Evolutionary conservation across 2,329 filamentous ascomycete species (phyloP).

Genomic region (Cercospora berteroae): DNA sequence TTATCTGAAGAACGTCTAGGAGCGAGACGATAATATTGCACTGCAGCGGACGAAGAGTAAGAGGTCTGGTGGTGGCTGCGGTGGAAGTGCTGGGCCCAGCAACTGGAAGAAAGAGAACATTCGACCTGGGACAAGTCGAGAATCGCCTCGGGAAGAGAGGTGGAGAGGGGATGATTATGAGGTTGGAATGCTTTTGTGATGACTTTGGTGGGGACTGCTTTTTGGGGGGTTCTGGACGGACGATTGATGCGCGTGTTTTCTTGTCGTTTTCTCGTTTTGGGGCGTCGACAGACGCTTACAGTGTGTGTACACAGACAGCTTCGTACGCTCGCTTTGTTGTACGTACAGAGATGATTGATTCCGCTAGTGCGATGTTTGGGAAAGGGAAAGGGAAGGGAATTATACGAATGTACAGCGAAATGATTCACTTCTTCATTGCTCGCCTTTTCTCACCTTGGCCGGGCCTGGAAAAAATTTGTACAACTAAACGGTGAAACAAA

Average conservation of each 20-base stretch:
- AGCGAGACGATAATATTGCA: neutral
- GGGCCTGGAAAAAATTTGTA: neutral
- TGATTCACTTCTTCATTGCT: neutral
- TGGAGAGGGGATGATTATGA: neutral
- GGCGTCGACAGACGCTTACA: neutral
- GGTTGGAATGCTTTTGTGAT: neutral
- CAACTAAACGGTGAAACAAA: neutral
- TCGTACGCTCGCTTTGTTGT: neutral
- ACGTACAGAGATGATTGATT: neutral
- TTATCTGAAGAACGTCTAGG: constrained; percentile 60
- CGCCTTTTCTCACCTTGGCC: neutral
- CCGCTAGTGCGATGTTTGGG: neutral
- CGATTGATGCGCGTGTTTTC: neutral
- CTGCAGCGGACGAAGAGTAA: neutral
- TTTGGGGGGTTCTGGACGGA: neutral
- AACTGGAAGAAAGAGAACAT: neutral
- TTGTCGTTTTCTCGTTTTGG: neutral
- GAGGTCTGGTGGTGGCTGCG: neutral
- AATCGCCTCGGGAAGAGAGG: neutral
- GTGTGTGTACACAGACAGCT: neutral
- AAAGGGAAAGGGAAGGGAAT: no score
- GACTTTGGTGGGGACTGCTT: neutral
- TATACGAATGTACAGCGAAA: constrained; percentile 1
- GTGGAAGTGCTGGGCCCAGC: neutral
- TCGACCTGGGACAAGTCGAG: neutral